These are phyloP conservation scores for Monosporascus ibericus DNA, from an alignment of 2,329 filamentous ascomycete species.

Conservation along the genomic window DNA sequence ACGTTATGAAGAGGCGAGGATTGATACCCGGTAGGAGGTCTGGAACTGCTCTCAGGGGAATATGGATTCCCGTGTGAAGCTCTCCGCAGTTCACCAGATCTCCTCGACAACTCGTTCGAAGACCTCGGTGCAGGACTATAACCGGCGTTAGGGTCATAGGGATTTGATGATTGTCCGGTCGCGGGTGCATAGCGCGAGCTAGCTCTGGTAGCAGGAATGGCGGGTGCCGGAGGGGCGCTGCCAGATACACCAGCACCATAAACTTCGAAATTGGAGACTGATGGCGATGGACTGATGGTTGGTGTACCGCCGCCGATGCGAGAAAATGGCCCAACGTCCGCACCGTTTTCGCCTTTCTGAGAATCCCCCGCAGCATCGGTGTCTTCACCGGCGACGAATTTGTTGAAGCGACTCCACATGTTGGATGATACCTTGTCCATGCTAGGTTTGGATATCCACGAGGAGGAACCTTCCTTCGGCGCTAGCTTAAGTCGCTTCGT, in stretches of 20 bases:
- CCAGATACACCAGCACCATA: constrained; percentile 47
- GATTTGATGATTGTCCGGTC: constrained; percentile 22
- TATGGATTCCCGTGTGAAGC: constrained; percentile 28
- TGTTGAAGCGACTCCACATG: constrained; percentile 90
- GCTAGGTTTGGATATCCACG: constrained; percentile 91
- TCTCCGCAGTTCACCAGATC: constrained; percentile 36
- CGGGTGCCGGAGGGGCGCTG: constrained; percentile 16
- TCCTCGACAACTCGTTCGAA: constrained; percentile 34
- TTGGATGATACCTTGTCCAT: constrained; percentile 94
- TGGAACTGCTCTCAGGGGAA: constrained; percentile 23
- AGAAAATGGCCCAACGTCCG: constrained; percentile 72
- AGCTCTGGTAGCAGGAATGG: constrained; percentile 36
- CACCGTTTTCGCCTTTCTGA: constrained; percentile 48
- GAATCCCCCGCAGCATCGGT: constrained; percentile 56
- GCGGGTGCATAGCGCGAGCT: constrained; percentile 46
- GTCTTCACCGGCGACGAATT: constrained; percentile 91
- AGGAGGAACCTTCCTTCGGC: constrained; percentile 72
- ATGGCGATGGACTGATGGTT: constrained; percentile 68
- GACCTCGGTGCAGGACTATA: constrained; percentile 30
- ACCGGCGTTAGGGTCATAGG: constrained; percentile 30
- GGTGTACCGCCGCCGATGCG: constrained; percentile 72
- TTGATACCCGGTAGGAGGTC: constrained; percentile 27
- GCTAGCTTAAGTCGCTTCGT: constrained; percentile 77
- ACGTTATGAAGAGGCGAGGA: constrained; percentile 4
- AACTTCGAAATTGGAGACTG: constrained; percentile 63